Evolutionary conservation across 352 stramenopile species (phyloP).

Genomic region (Lagenidium giganteum): DNA sequence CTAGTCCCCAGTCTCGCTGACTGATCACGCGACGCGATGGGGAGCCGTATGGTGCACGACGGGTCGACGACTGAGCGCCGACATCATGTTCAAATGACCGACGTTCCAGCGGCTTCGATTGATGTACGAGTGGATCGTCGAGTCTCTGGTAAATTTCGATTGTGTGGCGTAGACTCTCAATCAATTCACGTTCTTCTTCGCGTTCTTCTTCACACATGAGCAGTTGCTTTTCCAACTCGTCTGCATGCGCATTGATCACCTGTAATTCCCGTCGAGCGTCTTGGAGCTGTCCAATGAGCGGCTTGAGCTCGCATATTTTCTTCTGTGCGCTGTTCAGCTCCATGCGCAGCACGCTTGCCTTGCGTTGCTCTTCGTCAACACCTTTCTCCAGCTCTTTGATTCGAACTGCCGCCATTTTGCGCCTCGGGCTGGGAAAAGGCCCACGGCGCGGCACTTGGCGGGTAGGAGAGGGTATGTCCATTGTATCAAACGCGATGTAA

Average conservation of each 20-base stretch:
- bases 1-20: too few relatives aligned
- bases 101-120: neutral
- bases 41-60: too few relatives aligned
- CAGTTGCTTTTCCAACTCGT: conserved; percentile 25
- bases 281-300: conserved; percentile 28
- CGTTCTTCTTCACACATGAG: conserved; percentile 22
- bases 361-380: conserved; percentile 42
- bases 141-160: conserved; percentile 58
- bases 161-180: conserved; percentile 54
- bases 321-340: conserved; percentile 53
- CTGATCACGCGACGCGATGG: too few relatives aligned
- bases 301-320: conserved; percentile 45
- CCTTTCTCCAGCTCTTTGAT: too few relatives aligned
- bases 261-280: conserved; percentile 30
- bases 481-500: too few relatives aligned
- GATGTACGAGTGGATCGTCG: conserved; percentile 28
- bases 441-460: too few relatives aligned
- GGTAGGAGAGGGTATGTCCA: too few relatives aligned
- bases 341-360: conserved; percentile 33
- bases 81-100: too few relatives aligned
- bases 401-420: too few relatives aligned
- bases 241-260: conserved; percentile 16
- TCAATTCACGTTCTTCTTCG: conserved; percentile 42
- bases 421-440: too few relatives aligned
- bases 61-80: too few relatives aligned